Conservation (phyloP, 2,329 filamentous ascomycete genomes). For the Davidsoniella virescens region DNA sequence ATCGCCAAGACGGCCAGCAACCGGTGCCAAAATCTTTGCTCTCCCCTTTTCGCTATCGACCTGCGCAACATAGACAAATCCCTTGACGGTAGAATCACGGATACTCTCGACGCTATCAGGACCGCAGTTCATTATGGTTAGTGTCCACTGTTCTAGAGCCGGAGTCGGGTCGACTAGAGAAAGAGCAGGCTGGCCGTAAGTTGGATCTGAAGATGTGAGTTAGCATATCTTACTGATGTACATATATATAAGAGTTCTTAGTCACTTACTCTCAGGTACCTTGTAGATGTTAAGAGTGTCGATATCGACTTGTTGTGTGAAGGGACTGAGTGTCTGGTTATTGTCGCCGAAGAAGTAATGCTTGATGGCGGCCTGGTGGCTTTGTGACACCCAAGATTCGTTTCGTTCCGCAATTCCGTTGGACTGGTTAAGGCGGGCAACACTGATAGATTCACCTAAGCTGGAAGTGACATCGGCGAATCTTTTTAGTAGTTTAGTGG, state of each 20-base stretch:
- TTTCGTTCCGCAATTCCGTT: conserved; percentile 70
- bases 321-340: conserved; percentile 64
- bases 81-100: conserved; percentile 69
- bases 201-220: conserved; percentile 16
- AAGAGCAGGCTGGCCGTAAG: conserved; percentile 28
- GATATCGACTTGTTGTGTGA: conserved; percentile 73
- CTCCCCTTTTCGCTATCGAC: conserved; percentile 74
- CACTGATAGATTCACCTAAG: conserved; percentile 50
- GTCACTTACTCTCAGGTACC: conserved; percentile 39
- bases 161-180: conserved; percentile 49
- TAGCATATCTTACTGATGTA: conserved; percentile 10
- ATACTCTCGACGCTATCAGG: conserved; percentile 57
- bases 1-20: conserved; percentile 65
- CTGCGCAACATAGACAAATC: conserved; percentile 83
- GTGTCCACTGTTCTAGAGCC: conserved; percentile 60
- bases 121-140: conserved; percentile 65
- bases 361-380: conserved; percentile 61
- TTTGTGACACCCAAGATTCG: conserved; percentile 53
- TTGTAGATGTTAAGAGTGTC: conserved; percentile 58
- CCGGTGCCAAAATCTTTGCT: conserved; percentile 66
- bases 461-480: conserved; percentile 42
- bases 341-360: conserved; percentile 88
- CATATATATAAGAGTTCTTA: background rate
- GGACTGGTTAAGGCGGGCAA: conserved; percentile 69
- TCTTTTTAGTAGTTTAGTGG: conserved; percentile 55